A percentile compares a stretch with the other conserved stretches of the same genome.
Conservation (phyloP, 371 early-diverging fungal species). For the Actinomucor elegans region DNA sequence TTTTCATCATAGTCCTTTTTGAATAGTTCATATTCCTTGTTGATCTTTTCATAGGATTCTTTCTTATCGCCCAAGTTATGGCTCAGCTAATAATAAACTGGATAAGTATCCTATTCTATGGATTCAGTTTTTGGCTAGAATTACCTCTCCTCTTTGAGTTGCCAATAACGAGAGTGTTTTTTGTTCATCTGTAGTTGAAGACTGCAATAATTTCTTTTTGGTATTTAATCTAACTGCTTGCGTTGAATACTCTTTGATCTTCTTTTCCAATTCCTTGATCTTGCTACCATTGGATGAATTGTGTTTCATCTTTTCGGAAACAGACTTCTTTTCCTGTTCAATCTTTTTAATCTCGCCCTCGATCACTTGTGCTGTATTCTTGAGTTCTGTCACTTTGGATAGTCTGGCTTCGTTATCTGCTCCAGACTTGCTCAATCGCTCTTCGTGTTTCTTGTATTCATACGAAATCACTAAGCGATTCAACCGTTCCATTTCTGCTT, state of each 20-base stretch:
- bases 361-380: slow-evolving; percentile 25
- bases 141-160: slow-evolving; percentile 51
- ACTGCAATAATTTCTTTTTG: slow-evolving; percentile 72
- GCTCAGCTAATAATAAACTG: slow-evolving; percentile 38
- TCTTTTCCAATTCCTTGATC: slow-evolving; percentile 64
- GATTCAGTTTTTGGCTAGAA: not conserved
- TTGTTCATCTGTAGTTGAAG: slow-evolving; percentile 77
- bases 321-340: slow-evolving; percentile 45
- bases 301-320: slow-evolving; percentile 34
- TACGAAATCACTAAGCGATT: slow-evolving; percentile 79
- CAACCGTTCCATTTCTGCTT: slow-evolving; percentile 83
- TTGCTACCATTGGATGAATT: slow-evolving; percentile 56
- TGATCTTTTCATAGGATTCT: slow-evolving; percentile 42
- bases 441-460: slow-evolving; percentile 71
- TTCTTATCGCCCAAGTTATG: slow-evolving; percentile 53
- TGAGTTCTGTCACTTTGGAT: slow-evolving; percentile 28
- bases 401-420: slow-evolving; percentile 37
- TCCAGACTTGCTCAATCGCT: slow-evolving; percentile 42
- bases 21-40: slow-evolving; percentile 59
- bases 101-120: too few species aligned
- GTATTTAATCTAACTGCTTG: slow-evolving; percentile 79
- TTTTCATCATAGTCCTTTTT: slow-evolving; percentile 68
- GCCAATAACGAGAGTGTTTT: slow-evolving; percentile 35
- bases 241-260: slow-evolving; percentile 73
- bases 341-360: slow-evolving; percentile 50